These are phyloP conservation scores for Jamesozyma lodderae DNA, from an alignment of 805 yeast genomes.

Conservation along the genomic window DNA sequence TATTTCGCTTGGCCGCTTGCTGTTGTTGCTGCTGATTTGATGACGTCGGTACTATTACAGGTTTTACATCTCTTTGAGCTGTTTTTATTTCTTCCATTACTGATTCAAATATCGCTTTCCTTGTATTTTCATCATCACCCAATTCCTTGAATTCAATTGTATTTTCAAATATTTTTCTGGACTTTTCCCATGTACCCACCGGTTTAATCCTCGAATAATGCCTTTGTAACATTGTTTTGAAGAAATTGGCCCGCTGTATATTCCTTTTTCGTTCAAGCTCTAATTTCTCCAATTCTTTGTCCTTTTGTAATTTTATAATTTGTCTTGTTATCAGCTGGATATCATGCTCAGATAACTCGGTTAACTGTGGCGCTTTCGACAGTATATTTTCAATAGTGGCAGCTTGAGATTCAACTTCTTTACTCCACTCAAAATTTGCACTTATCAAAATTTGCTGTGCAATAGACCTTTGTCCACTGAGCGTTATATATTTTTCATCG, in stretches of 20 bases:
- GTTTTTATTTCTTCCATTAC: constrained; percentile 14
- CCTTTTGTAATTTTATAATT: constrained; percentile 20
- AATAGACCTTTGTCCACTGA: constrained; percentile 52
- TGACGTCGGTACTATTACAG: too few species aligned
- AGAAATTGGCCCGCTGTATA: constrained; percentile 21
- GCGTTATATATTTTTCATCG: constrained; percentile 48
- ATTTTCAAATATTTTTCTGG: constrained; percentile 23
- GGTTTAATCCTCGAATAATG: constrained; percentile 4
- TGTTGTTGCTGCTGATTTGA: too few species aligned
- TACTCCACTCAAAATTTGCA: constrained; percentile 20
- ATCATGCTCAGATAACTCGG: too few species aligned
- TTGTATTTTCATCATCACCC: constrained; percentile 24
- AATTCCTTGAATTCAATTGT: constrained; percentile 31
- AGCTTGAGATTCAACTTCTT: constrained; percentile 5
- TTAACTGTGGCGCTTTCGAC: too few species aligned
- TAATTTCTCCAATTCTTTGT: constrained; percentile 17
- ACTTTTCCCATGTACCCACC: constrained; percentile 33
- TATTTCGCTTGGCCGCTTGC: constrained; percentile 14
- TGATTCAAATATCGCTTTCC: constrained; percentile 29
- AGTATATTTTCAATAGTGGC: too few species aligned
- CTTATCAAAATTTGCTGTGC: constrained; percentile 43
- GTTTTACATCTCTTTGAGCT: neutral
- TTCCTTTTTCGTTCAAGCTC: constrained; percentile 12
- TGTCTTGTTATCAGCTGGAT: constrained; percentile 12
- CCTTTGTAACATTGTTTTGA: constrained; percentile 16